phyloP scores from a whole-genome alignment of 2,329 filamentous ascomycete species.

The Colletotrichum costaricense region DNA sequence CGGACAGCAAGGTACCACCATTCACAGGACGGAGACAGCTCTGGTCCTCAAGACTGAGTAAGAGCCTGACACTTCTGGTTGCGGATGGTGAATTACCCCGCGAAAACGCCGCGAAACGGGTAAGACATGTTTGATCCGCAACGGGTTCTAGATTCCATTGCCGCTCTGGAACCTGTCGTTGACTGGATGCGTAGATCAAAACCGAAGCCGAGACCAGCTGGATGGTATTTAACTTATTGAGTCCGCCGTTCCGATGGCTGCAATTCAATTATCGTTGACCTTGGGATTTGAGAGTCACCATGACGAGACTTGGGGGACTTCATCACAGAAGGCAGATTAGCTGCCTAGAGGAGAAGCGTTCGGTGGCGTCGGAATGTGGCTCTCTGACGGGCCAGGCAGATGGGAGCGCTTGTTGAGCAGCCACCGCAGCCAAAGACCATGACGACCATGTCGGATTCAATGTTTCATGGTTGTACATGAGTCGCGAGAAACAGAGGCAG shows the following conservation, averaged over 20 bases:
- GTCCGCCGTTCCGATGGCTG: background rate
- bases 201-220: background rate
- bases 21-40: slow-evolving; percentile 61
- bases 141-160: slow-evolving; percentile 66
- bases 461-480: background rate
- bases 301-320: slow-evolving; percentile 36
- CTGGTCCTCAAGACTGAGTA: slow-evolving; percentile 66
- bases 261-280: background rate
- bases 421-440: slow-evolving; percentile 38
- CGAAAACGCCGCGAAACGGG: slow-evolving; percentile 61
- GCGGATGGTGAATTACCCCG: slow-evolving; percentile 55
- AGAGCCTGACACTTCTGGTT: slow-evolving; percentile 55
- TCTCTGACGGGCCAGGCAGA: slow-evolving; percentile 40
- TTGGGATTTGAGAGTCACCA: slow-evolving; percentile 30
- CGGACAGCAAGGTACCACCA: slow-evolving; percentile 58
- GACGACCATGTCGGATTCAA: background rate
- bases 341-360: slow-evolving; percentile 39
- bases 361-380: slow-evolving; percentile 42
- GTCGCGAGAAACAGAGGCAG: background rate
- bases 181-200: background rate
- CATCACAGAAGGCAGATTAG: slow-evolving; percentile 44
- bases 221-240: background rate
- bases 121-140: slow-evolving; percentile 57
- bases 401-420: slow-evolving; percentile 41
- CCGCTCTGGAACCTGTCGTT: slow-evolving; percentile 46